Evolutionary conservation across 805 yeast species (phyloP).

Genomic region (Yarrowia porcina): DNA sequence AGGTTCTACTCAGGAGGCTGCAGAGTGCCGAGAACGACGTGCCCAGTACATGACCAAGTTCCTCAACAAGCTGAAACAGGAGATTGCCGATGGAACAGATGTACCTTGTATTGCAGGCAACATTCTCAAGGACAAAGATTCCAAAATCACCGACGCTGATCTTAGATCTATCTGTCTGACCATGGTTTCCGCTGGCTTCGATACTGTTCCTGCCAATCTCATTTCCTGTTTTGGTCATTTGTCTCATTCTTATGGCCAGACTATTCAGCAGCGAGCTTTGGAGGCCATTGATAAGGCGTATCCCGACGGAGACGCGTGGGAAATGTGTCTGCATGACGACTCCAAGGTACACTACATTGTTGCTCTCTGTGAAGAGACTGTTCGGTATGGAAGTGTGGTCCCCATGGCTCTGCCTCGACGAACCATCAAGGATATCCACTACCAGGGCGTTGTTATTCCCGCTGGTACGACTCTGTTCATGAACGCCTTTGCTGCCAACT

Average conservation of each 20-base stretch:
- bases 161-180: slow-evolving; percentile 62
- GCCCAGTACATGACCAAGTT: slow-evolving; percentile 38
- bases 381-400: slow-evolving; percentile 60
- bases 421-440: slow-evolving; percentile 51
- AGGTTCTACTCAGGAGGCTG: slow-evolving; percentile 35
- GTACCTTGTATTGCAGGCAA: slow-evolving; percentile 40
- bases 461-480: slow-evolving; percentile 53
- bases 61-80: slow-evolving; percentile 34
- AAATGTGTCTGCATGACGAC: slow-evolving; percentile 32
- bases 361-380: slow-evolving; percentile 61
- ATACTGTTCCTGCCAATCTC: slow-evolving; percentile 63
- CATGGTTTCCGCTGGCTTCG: slow-evolving; percentile 77
- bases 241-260: slow-evolving; percentile 41
- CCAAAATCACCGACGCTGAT: slow-evolving; percentile 42
- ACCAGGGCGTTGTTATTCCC: slow-evolving; percentile 49
- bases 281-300: slow-evolving; percentile 41
- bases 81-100: slow-evolving; percentile 35
- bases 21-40: slow-evolving; percentile 35
- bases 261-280: slow-evolving; percentile 48
- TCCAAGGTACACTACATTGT: slow-evolving; percentile 47
- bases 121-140: slow-evolving; percentile 37
- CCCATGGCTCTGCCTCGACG: slow-evolving; percentile 65
- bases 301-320: slow-evolving; percentile 35
- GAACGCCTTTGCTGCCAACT: slow-evolving; percentile 72
- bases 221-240: slow-evolving; percentile 61